These are phyloP conservation scores for Hypoxylon rubiginosum DNA, from an alignment of 2,329 filamentous ascomycete species.

Conservation along the genomic window DNA sequence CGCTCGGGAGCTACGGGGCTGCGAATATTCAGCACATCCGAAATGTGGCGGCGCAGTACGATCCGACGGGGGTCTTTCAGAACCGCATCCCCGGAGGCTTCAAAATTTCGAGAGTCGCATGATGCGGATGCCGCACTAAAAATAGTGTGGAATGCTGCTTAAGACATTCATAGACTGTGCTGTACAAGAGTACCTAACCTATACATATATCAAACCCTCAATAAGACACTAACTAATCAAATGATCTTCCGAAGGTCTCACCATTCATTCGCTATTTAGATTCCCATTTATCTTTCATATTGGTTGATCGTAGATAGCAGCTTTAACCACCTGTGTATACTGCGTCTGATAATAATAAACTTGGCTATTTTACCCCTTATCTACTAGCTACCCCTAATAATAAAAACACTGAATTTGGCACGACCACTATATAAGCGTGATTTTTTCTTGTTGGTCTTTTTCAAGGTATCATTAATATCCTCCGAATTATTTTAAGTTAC, in stretches of 20 bases:
- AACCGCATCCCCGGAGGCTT: constrained; percentile 52
- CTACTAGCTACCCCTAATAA: neutral
- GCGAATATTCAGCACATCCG: constrained; percentile 47
- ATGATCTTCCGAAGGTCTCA: no score
- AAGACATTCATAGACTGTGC: neutral
- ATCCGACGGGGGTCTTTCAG: constrained; percentile 50
- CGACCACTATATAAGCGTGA: no score
- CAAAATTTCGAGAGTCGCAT: constrained; percentile 47
- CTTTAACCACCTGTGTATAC: neutral
- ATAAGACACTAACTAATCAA: no score
- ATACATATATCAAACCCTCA: no score
- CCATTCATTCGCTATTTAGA: neutral
- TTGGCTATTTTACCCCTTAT: neutral
- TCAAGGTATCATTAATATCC: no score
- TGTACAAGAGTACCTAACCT: no score
- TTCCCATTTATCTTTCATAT: neutral
- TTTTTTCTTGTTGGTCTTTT: no score
- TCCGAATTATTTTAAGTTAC: neutral
- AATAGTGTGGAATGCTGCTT: neutral
- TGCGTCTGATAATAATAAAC: neutral
- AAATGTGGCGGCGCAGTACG: constrained; percentile 47
- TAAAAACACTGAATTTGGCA: no score
- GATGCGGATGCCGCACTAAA: neutral
- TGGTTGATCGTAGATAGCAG: neutral
- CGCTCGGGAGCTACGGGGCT: constrained; percentile 49